phyloP scores from a whole-genome alignment of 2,329 filamentous ascomycete genomes.

The Chaetomium olivaceum region DNA sequence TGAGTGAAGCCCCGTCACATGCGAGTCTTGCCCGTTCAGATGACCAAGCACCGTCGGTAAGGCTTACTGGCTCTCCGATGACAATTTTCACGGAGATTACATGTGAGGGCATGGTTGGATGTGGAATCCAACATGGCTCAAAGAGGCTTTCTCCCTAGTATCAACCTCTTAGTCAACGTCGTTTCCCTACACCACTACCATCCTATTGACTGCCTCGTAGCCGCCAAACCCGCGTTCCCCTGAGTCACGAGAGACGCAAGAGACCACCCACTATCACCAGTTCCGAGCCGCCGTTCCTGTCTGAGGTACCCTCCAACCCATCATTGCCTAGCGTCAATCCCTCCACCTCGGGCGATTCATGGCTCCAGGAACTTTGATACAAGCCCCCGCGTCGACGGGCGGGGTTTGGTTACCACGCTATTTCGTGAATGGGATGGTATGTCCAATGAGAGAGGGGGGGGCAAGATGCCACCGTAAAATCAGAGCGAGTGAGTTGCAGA shows the following conservation, averaged over 20 bases:
- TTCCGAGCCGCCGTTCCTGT: not conserved
- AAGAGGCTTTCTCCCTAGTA: not conserved
- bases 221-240: not conserved
- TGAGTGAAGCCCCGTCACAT: not conserved
- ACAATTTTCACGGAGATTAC: not conserved
- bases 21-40: not conserved
- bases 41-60: not conserved
- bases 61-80: not conserved
- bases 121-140: not conserved
- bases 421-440: not conserved
- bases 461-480: not conserved
- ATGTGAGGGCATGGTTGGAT: not conserved
- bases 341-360: conserved; percentile 12
- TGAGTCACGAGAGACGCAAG: not conserved
- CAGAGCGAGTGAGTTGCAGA: not conserved
- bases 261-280: not conserved
- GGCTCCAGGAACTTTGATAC: not conserved
- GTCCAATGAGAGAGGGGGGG: not conserved
- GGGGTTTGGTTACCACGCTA: not conserved
- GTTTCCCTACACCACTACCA: conserved; percentile 14
- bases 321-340: not conserved
- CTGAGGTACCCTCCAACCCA: not conserved
- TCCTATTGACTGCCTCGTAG: not conserved
- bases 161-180: not conserved
- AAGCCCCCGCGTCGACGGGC: not conserved